Evolutionary conservation across 495 filamentous ascomycete species (phyloP).

Genomic region (Neurospora sp.): DNA sequence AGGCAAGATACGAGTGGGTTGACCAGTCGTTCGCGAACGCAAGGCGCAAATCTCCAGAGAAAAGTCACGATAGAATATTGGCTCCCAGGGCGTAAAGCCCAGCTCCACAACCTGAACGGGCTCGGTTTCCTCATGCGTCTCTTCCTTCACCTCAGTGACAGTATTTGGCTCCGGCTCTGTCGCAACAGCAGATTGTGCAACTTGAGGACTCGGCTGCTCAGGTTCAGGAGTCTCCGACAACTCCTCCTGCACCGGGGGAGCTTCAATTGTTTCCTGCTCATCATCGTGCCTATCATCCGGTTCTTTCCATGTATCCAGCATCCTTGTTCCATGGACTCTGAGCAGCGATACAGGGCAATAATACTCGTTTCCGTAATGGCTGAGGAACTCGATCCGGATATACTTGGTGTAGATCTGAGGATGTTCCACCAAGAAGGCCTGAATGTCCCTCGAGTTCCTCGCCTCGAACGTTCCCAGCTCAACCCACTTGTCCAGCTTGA

Average conservation of each 20-base stretch:
- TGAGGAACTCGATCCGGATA: conserved; percentile 80
- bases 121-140: not conserved
- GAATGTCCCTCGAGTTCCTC: conserved; percentile 82
- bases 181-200: not conserved
- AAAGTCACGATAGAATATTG: conserved; percentile 8
- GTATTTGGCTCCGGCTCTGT: not conserved
- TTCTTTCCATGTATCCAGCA: conserved; percentile 89
- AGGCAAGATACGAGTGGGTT: conserved; percentile 14
- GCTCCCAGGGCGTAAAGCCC: conserved; percentile 21
- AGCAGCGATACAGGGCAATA: conserved; percentile 89
- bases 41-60: conserved; percentile 12
- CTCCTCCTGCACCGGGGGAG: conserved; percentile 10
- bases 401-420: conserved; percentile 94
- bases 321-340: conserved; percentile 87
- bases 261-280: conserved; percentile 31
- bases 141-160: not conserved
- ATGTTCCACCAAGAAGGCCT: conserved; percentile 86
- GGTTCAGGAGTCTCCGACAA: conserved; percentile 22
- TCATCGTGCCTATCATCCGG: conserved; percentile 25
- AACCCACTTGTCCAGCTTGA: conserved; percentile 86
- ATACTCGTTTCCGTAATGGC: conserved; percentile 90
- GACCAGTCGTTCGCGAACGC: conserved; percentile 17
- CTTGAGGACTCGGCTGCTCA: conserved; percentile 2
- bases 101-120: conserved; percentile 1
- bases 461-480: conserved; percentile 82